Evolutionary conservation across 2,329 filamentous ascomycete species (phyloP).

Genomic region (Cylindrodendrum hubeiense): DNA sequence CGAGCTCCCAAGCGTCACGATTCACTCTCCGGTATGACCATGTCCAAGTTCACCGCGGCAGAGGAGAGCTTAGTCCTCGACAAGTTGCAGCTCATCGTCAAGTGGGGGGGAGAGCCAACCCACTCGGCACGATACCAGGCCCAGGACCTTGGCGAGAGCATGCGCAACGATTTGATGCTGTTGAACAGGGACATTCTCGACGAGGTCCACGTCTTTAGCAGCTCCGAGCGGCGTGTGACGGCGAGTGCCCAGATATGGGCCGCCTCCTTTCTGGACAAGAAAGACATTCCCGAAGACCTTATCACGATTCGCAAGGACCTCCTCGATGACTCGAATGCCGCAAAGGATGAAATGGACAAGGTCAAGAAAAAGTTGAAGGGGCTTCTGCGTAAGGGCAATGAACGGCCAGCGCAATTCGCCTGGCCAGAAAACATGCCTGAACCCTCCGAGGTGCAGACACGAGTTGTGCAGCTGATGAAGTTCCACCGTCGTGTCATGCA

Average conservation of each 20-base stretch:
- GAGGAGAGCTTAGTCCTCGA: slow-evolving; percentile 95
- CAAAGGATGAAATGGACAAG: slow-evolving; percentile 99
- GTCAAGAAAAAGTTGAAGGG: slow-evolving; percentile 99
- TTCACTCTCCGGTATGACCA: slow-evolving; percentile 88
- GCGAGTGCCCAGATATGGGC: slow-evolving; percentile 98
- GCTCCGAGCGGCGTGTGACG: slow-evolving; percentile 92
- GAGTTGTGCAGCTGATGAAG: slow-evolving; percentile 96
- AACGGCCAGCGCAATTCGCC: slow-evolving; percentile 95
- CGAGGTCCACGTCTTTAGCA: slow-evolving; percentile 95
- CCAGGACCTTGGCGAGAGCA: slow-evolving; percentile 93
- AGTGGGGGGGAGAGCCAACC: slow-evolving; percentile 98
- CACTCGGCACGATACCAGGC: slow-evolving; percentile 97
- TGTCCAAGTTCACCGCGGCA: slow-evolving; percentile 92
- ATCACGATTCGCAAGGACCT: slow-evolving; percentile 95
- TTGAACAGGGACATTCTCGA: slow-evolving; percentile 94
- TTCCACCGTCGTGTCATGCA: slow-evolving; percentile 97
- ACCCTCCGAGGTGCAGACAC: slow-evolving; percentile 90
- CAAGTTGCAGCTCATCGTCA: slow-evolving; percentile 97
- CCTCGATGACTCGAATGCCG: slow-evolving; percentile 96
- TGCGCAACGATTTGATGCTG: slow-evolving; percentile 93
- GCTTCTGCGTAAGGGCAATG: slow-evolving; percentile 89
- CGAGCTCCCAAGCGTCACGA: slow-evolving; percentile 75
- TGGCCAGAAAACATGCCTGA: slow-evolving; percentile 97
- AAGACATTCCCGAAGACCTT: slow-evolving; percentile 86
- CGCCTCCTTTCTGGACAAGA: slow-evolving; percentile 86